Base-by-base conservation (phyloP, 2,329 filamentous ascomycete genomes). In the Parastagonospora avenae region DNA sequence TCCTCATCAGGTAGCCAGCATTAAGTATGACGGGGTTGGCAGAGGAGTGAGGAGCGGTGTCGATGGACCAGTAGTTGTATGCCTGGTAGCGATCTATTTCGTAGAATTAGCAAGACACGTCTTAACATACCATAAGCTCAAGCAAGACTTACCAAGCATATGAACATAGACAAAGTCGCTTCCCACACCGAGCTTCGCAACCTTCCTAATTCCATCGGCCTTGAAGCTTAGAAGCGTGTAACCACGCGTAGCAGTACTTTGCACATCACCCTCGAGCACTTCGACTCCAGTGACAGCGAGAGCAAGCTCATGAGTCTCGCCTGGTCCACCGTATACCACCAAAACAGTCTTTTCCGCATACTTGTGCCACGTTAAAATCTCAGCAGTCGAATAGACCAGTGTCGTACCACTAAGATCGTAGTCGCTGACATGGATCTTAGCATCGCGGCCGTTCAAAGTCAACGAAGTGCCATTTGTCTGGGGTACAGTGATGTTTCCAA, bases 11-110 rank as follows among this genome's bases (percentile, higher is more conserved):
- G 62, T 90, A 88, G 8, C 84, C 83, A 0, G 82, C 86, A 52
- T 86, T 82, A 43, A 87, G 71, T 35, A 90, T 85, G 14, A 88
- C 77, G 5, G 71, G 59, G 35, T 57, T 61, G 1, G 68, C 62
- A 9, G 59, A 57, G 40, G 68, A 62, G 49, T 70, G 66, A 12
- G 66, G 60, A 1, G 64, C 63, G 50, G 68, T 66, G 24, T 87
- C 81, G 2, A 86, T 75, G 0, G 85, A 82, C 86, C 86, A 90
- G 71, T 87, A 88, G 54, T 86, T 83, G 71, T 89, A 90, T 0
- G 86, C 87, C 10, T 81, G 76, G 54, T 87, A 84, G 37, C 86
- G 83, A 59, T 88, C 86, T 82, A 62, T 19, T 40, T 4, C 30
- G 29, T 28, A 27, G 37, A 12, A 24, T 32, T 32, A 10, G 10